phyloP scores from a whole-genome alignment of 2,329 filamentous ascomycete species.

The Trichoderma brevicompactum region DNA sequence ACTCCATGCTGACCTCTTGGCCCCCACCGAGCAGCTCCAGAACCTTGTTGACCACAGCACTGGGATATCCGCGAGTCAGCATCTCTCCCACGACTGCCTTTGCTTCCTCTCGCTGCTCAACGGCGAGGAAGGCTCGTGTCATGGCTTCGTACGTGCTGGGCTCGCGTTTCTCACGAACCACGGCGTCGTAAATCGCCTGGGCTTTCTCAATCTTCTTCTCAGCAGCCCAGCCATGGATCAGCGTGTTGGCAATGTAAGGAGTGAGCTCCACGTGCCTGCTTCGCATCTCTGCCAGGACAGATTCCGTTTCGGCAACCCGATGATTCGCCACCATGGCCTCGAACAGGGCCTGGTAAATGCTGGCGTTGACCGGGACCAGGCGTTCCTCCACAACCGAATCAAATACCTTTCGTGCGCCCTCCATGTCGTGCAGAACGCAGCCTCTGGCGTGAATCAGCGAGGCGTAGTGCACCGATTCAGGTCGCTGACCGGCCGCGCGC shows the following conservation, averaged over 20 bases:
- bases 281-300: constrained; percentile 76
- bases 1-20: constrained; percentile 45
- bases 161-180: constrained; percentile 79
- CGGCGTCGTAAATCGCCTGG: constrained; percentile 75
- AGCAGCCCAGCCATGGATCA: constrained; percentile 95
- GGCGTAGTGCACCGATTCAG: constrained; percentile 94
- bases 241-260: constrained; percentile 95
- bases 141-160: constrained; percentile 99
- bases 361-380: constrained; percentile 74
- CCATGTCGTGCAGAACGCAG: constrained; percentile 90
- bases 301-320: constrained; percentile 74
- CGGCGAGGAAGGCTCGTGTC: constrained; percentile 88
- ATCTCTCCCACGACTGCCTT: constrained; percentile 86
- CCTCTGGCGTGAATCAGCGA: constrained; percentile 95
- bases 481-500: constrained; percentile 70
- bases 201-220: constrained; percentile 81
- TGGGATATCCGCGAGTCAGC: constrained; percentile 85
- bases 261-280: constrained; percentile 79
- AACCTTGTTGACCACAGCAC: constrained; percentile 91
- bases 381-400: constrained; percentile 74
- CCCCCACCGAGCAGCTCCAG: constrained; percentile 78
- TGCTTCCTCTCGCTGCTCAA: constrained; percentile 77
- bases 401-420: constrained; percentile 79
- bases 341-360: constrained; percentile 94
- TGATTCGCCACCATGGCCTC: constrained; percentile 97